phyloP scores from a whole-genome alignment of 2,329 filamentous ascomycete genomes.

The Fusarium temperatum region DNA sequence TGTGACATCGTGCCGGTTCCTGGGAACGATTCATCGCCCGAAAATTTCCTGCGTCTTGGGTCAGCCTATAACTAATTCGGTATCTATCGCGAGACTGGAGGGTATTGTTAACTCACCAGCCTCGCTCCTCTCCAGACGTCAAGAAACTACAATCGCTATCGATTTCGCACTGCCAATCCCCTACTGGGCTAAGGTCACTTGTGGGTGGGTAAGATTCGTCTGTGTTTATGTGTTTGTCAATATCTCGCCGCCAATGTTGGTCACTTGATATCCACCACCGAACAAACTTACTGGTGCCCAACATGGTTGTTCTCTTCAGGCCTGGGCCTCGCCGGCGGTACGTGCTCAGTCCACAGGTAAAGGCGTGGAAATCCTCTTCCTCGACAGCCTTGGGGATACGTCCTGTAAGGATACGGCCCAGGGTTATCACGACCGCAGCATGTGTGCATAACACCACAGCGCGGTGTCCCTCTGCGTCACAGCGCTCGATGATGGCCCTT shows the following conservation, averaged over 20 bases:
- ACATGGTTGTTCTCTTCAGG: slow-evolving; percentile 3
- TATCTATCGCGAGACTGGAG: slow-evolving; percentile 11
- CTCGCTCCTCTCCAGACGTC: slow-evolving; percentile 81
- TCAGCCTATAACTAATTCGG: slow-evolving; percentile 30
- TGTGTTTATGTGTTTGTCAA: slow-evolving; percentile 27
- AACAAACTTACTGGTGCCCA: slow-evolving; percentile 27
- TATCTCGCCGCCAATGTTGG: background rate
- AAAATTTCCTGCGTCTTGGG: slow-evolving; percentile 53
- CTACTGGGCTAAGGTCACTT: slow-evolving; percentile 50
- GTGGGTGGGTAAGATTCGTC: slow-evolving; percentile 12
- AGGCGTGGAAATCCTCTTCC: slow-evolving; percentile 84
- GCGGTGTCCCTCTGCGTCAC: slow-evolving; percentile 75
- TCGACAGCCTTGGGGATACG: slow-evolving; percentile 75
- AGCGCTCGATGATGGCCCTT: slow-evolving; percentile 73
- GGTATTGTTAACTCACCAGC: slow-evolving; percentile 70
- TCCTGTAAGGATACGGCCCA: slow-evolving; percentile 85
- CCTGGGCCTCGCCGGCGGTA: slow-evolving; percentile 55
- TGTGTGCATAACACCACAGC: slow-evolving; percentile 86
- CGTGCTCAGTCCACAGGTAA: slow-evolving; percentile 81
- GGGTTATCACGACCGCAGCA: slow-evolving; percentile 87
- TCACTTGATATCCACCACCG: slow-evolving; percentile 8
- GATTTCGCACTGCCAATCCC: slow-evolving; percentile 80
- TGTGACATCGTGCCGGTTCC: slow-evolving; percentile 50
- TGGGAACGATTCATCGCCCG: slow-evolving; percentile 65
- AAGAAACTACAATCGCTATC: slow-evolving; percentile 91